Conservation (phyloP, 2,329 filamentous ascomycete genomes). For the Alternaria dauci region DNA sequence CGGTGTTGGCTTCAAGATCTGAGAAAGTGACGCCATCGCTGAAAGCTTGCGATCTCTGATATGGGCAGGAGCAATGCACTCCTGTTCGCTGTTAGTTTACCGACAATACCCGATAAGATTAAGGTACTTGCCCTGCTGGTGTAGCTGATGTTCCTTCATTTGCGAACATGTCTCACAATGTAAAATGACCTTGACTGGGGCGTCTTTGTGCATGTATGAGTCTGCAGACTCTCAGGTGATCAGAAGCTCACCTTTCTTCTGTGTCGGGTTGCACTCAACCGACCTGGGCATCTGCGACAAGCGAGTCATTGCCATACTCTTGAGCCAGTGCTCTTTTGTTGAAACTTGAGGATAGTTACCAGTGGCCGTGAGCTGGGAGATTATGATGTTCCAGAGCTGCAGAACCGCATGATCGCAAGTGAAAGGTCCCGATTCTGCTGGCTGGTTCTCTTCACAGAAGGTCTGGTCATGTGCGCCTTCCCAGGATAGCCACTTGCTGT, state of each 20-base stretch:
- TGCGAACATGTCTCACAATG: background rate
- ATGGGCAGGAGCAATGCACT: background rate
- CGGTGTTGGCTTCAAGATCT: background rate
- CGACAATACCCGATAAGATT: background rate
- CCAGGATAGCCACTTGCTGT: background rate
- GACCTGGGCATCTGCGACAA: slow-evolving; percentile 9
- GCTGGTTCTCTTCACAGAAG: background rate
- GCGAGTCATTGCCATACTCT: slow-evolving; percentile 5
- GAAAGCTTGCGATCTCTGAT: background rate
- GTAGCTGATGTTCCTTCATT: background rate
- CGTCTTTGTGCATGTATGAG: background rate
- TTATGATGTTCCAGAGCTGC: background rate
- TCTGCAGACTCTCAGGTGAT: background rate
- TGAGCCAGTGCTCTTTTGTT: background rate
- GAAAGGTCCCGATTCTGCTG: background rate
- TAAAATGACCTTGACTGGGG: background rate
- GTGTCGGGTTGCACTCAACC: background rate
- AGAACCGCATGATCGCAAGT: background rate
- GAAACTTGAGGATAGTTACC: background rate
- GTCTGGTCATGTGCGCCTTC: background rate
- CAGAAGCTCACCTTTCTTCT: background rate
- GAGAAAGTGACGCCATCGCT: background rate
- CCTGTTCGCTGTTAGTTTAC: background rate
- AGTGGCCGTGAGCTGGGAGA: background rate
- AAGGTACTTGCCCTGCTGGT: background rate